phyloP scores from a whole-genome alignment of 2,329 filamentous ascomycete species.

The Nemania serpens region DNA sequence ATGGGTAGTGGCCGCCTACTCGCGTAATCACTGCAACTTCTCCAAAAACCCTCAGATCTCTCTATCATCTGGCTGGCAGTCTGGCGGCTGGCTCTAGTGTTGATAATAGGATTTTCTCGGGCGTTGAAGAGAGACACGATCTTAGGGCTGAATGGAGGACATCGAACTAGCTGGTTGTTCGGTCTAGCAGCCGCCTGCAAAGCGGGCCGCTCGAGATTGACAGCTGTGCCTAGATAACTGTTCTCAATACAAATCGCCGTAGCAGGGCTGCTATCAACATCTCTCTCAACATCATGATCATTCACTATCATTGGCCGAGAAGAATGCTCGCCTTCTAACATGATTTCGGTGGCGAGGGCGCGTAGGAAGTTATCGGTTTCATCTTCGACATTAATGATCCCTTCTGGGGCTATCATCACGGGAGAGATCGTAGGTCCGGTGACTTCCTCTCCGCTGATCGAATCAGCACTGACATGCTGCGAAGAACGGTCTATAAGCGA shows the following conservation, averaged over 20 bases:
- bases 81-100: conserved; percentile 23
- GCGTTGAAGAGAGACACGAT: conserved; percentile 30
- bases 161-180: conserved; percentile 16
- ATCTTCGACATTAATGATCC: conserved; percentile 10
- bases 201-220: not conserved
- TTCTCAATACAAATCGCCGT: not conserved
- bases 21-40: not conserved
- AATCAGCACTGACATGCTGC: not conserved
- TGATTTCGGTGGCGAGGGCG: conserved; percentile 23
- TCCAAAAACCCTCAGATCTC: not conserved
- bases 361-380: conserved; percentile 29
- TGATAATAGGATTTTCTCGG: conserved; percentile 31
- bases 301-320: not conserved
- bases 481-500: not conserved
- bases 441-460: not conserved
- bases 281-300: not conserved
- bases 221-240: not conserved
- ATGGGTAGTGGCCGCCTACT: not conserved
- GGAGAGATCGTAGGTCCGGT: not conserved
- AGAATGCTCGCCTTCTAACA: not conserved
- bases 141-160: conserved; percentile 27
- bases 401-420: not conserved
- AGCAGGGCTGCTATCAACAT: not conserved
- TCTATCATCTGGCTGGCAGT: conserved; percentile 33
- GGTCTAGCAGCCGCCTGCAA: conserved; percentile 9